Conservation (phyloP, 768 basidiomycete species). For the Macrocybe gigantea region DNA sequence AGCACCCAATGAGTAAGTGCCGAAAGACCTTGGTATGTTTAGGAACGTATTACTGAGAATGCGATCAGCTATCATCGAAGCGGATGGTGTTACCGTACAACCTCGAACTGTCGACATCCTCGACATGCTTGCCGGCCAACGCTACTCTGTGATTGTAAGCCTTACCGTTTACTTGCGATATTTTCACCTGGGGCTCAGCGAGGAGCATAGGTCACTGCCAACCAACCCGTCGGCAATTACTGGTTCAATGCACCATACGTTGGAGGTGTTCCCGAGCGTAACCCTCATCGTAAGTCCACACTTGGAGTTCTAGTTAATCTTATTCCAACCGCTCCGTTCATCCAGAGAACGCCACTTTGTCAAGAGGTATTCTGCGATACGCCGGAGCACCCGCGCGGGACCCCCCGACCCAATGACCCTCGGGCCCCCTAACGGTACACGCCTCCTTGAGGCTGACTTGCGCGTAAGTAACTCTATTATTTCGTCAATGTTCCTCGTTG, state of each 20-base stretch:
- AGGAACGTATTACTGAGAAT: neutral
- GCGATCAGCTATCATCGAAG: conserved; percentile 26
- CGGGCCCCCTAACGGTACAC: conserved; percentile 10
- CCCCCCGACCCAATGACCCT: conserved; percentile 21
- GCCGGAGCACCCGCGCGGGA: conserved; percentile 24
- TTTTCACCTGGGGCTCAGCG: neutral
- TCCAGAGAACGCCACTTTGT: conserved; percentile 20
- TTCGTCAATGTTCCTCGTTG: too few species aligned
- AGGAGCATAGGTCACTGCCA: conserved; percentile 22
- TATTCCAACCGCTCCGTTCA: too few species aligned
- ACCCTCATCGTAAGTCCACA: conserved; percentile 22
- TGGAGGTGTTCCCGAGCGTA: conserved; percentile 22
- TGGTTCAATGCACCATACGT: conserved; percentile 34
- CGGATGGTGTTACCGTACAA: conserved; percentile 29
- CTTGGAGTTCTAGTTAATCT: too few species aligned
- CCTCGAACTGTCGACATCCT: conserved; percentile 30
- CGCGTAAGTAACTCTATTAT: too few species aligned
- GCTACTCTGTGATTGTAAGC: conserved; percentile 35
- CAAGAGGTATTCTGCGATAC: conserved; percentile 28
- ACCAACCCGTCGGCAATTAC: conserved; percentile 41
- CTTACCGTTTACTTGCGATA: neutral
- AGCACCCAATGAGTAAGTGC: conserved; percentile 20
- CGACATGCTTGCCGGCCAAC: conserved; percentile 41
- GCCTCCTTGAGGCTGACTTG: conserved; percentile 6
- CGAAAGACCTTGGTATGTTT: too few species aligned